These are phyloP conservation scores for Apodospora peruviana DNA, from an alignment of 495 filamentous ascomycete species.

Conservation along the genomic window DNA sequence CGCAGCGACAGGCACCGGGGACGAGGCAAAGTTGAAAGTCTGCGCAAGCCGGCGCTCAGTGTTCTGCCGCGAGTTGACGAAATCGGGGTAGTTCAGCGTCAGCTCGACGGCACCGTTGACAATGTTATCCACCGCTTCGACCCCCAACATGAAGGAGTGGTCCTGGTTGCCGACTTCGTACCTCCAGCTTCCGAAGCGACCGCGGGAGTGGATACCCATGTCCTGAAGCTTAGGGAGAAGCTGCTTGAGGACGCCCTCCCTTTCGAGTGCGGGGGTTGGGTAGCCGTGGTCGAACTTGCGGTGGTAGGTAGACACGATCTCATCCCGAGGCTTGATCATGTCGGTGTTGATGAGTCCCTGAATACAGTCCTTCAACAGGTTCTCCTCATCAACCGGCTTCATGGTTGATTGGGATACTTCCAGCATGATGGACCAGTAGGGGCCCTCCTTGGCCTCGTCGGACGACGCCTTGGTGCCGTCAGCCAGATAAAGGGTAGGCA, in stretches of 20 bases:
- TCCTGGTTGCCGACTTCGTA: conserved; percentile 97
- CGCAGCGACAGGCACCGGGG: background rate
- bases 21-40: conserved; percentile 34
- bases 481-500: conserved; percentile 79
- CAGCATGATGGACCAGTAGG: conserved; percentile 99
- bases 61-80: conserved; percentile 89
- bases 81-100: conserved; percentile 98
- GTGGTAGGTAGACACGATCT: conserved; percentile 98
- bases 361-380: conserved; percentile 82
- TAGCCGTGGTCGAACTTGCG: conserved; percentile 99
- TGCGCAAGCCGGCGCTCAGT: conserved; percentile 82
- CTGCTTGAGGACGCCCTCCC: conserved; percentile 88
- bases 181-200: conserved; percentile 95
- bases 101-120: conserved; percentile 91
- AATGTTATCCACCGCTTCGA: conserved; percentile 94
- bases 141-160: conserved; percentile 97
- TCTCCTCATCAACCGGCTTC: conserved; percentile 86
- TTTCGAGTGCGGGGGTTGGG: conserved; percentile 90
- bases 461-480: conserved; percentile 72
- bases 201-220: conserved; percentile 89
- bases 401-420: conserved; percentile 93
- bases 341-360: conserved; percentile 95
- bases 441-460: conserved; percentile 68
- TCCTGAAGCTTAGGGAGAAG: conserved; percentile 88
- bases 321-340: conserved; percentile 83